Evolutionary conservation across 331 rosid species (phyloP).

Genomic region (Arachis monticola): DNA sequence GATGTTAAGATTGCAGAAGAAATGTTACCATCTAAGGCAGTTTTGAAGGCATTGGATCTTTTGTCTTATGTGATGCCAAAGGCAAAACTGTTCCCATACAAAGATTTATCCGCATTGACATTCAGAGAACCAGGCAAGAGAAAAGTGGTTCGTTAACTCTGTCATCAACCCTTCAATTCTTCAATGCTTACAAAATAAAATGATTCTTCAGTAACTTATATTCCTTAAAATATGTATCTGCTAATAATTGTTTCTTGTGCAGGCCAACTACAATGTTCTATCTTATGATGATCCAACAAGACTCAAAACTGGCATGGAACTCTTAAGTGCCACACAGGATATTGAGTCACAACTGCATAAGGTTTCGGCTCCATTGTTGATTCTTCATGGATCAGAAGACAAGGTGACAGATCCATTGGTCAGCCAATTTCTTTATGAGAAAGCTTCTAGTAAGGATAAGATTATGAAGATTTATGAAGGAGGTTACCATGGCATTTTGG

Average conservation of each 20-base stretch:
- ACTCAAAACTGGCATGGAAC: constrained; percentile 81
- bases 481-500: constrained; percentile 79
- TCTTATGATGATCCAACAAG: constrained; percentile 66
- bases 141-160: constrained; percentile 66
- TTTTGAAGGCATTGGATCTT: constrained; percentile 55
- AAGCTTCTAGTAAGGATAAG: constrained; percentile 77
- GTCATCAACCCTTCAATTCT: constrained; percentile 24
- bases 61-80: constrained; percentile 73
- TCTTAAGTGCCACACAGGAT: constrained; percentile 71
- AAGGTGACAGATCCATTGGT: constrained; percentile 85
- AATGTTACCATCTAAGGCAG: constrained; percentile 64
- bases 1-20: constrained; percentile 74
- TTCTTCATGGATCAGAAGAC: constrained; percentile 89
- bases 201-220: constrained; percentile 2
- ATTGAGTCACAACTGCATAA: constrained; percentile 66
- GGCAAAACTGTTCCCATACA: constrained; percentile 75
- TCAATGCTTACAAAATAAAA: constrained; percentile 15
- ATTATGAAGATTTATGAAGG: constrained; percentile 68
- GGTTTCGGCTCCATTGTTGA: constrained; percentile 78
- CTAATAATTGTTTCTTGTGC: constrained; percentile 7
- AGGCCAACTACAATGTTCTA: constrained; percentile 85
- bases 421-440: constrained; percentile 81
- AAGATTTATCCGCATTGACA: constrained; percentile 64
- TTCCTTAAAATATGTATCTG: neutral
- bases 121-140: constrained; percentile 74